phyloP scores from a whole-genome alignment of 495 filamentous ascomycete genomes.

The Astrothelium subdiscretum region DNA sequence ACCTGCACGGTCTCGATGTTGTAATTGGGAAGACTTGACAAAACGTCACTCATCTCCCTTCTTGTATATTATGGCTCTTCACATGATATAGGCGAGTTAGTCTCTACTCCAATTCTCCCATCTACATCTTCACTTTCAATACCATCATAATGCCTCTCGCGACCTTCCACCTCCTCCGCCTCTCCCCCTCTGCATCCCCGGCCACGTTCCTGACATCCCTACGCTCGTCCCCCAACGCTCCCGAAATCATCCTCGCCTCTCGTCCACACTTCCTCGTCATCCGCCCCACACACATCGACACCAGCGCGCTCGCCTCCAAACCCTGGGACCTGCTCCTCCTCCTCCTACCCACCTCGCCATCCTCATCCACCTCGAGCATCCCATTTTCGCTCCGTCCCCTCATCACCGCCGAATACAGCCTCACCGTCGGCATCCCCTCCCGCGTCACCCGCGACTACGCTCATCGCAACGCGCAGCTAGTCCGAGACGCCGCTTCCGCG shows the following conservation, averaged over 20 bases:
- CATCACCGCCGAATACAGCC: slow-evolving; percentile 34
- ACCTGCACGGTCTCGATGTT: too few relatives aligned
- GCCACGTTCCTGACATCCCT: slow-evolving; percentile 21
- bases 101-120: background rate
- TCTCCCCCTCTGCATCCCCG: slow-evolving; percentile 13
- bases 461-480: slow-evolving; percentile 31
- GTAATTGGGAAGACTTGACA: too few relatives aligned
- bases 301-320: background rate
- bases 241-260: slow-evolving; percentile 44
- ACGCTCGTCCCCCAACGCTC: slow-evolving; percentile 33
- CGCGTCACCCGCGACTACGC: slow-evolving; percentile 37
- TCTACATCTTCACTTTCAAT: background rate
- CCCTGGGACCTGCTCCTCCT: slow-evolving; percentile 9
- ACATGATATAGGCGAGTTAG: background rate
- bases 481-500: slow-evolving; percentile 33
- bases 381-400: slow-evolving; percentile 20
- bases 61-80: background rate
- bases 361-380: slow-evolving; percentile 14
- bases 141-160: slow-evolving; percentile 24
- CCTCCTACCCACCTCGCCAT: slow-evolving; percentile 25
- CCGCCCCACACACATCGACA: background rate
- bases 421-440: slow-evolving; percentile 45
- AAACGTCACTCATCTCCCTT: too few relatives aligned
- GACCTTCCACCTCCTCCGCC: slow-evolving; percentile 25
- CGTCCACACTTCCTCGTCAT: slow-evolving; percentile 10